phyloP scores from a whole-genome alignment of 345 rosid genomes.

The Carallia brachiata region DNA sequence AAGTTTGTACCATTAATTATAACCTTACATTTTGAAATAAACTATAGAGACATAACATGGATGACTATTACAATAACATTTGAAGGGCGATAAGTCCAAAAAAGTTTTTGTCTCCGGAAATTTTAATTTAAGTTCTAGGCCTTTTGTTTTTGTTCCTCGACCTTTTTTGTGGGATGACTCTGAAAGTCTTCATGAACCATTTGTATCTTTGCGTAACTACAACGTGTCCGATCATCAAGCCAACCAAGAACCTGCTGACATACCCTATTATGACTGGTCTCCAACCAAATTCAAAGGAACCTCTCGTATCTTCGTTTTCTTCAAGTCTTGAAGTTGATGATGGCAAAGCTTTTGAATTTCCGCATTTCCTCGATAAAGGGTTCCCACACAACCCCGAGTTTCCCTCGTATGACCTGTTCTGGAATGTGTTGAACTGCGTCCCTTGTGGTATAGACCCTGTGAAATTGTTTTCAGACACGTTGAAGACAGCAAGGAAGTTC shows the following conservation, averaged over 20 bases:
- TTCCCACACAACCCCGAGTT: constrained; percentile 18
- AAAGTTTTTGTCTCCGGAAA: too few relatives aligned
- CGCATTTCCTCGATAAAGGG: constrained; percentile 11
- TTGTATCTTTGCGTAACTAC: background rate
- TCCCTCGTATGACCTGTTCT: background rate
- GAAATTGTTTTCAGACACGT: background rate
- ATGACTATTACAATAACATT: background rate
- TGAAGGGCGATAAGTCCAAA: too few relatives aligned
- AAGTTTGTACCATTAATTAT: background rate
- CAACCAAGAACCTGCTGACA: constrained; percentile 5
- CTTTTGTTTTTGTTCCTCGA: too few relatives aligned
- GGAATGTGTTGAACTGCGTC: constrained; percentile 4
- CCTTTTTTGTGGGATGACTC: too few relatives aligned
- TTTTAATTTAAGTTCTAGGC: too few relatives aligned
- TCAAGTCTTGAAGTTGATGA: background rate
- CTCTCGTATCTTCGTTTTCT: background rate
- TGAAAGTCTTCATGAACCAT: background rate
- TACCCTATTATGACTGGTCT: constrained; percentile 9
- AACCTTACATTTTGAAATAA: too few relatives aligned
- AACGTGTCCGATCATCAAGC: background rate
- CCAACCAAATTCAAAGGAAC: constrained; percentile 8
- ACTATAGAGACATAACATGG: background rate
- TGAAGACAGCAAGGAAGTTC: background rate
- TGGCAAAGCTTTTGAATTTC: background rate
- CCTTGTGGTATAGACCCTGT: constrained; percentile 5